Evolutionary conservation across 495 filamentous ascomycete species (phyloP), one percentile per base, ranked within the genome.

Genomic region (Hypoxylon perforatum): DNA sequence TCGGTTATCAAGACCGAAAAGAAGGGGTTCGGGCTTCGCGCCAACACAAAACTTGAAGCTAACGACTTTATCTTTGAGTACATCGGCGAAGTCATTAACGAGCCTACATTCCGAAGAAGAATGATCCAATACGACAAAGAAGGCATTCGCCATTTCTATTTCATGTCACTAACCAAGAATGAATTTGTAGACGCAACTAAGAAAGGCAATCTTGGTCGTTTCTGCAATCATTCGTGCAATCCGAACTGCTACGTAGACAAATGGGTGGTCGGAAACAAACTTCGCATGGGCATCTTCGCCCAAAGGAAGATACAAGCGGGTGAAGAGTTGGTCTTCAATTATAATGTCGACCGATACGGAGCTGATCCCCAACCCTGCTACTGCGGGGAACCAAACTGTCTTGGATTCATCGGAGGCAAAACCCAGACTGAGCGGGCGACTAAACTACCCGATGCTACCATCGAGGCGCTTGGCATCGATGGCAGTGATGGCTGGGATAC

Each of bases 171-270:
- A 57, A 94, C 87, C 73, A 96, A 96, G 77, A 91, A 88, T 67
- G 94, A 98, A 79, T 99, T 98, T 69, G 92, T 99, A 58, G 95
- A 99, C 77, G 95, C 95, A 10, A 99, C 95, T 25, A 97, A 96
- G 73, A 96, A 91, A 73, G 95, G 95, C 36, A 97, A 97, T 72
- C 85, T 99, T 12, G 95, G 94, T 36, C 88, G 95, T 18, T 99
- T 99, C 73, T 98, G 96, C 84, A 99, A 99, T 75, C 95, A 99
- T 69, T 98, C 96, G 19, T 99, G 95, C 85, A 97, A 95, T 73
- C 95, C 95, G 0, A 99, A 99, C 71, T 97, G 94, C 79, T 98
- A 95, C 78, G 94, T 98, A 64, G 95, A 99, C 81, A 99, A 99
- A 76, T 99, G 95, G 95, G 92, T 99, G 48, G 94, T 98, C 35